Evolutionary conservation across 176 grass and related monocot species (phyloP).

Genomic region (Alloteropsis semialata): DNA sequence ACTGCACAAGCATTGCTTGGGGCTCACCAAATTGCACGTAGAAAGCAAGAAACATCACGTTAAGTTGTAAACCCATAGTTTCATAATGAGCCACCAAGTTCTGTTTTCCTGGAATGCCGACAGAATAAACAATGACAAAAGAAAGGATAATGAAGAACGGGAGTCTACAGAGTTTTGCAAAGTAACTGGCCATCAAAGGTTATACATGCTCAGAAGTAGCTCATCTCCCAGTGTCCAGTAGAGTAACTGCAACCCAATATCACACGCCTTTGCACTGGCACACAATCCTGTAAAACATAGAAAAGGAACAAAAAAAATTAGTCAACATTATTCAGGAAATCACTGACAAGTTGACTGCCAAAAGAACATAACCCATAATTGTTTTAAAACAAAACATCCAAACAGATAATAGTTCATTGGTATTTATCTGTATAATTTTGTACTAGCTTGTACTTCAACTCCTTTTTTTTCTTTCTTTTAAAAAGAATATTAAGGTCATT

Average conservation of each 20-base stretch:
- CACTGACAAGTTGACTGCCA: background rate
- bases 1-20: conserved; percentile 35
- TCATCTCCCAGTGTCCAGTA: conserved; percentile 18
- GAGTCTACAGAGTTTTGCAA: conserved; percentile 16
- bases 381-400: background rate
- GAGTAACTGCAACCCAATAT: background rate
- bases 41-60: conserved; percentile 42
- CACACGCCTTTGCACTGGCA: background rate
- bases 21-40: conserved; percentile 50
- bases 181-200: conserved; percentile 39
- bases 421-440: no score
- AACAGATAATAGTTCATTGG: no score
- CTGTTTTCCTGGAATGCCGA: conserved; percentile 41
- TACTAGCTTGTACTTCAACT: no score
- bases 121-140: conserved; percentile 38
- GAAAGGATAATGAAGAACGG: background rate
- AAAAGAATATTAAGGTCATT: background rate
- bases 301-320: background rate
- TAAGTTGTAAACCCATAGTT: conserved; percentile 34
- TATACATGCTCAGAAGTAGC: conserved; percentile 45
- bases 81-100: conserved; percentile 44
- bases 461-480: no score
- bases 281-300: conserved; percentile 14
- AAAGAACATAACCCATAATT: background rate
- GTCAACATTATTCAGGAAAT: background rate